Evolutionary conservation across 2,329 filamentous ascomycete species (phyloP), one percentile per base, ranked within the genome.

Genomic region (Clathrospora elynae): DNA sequence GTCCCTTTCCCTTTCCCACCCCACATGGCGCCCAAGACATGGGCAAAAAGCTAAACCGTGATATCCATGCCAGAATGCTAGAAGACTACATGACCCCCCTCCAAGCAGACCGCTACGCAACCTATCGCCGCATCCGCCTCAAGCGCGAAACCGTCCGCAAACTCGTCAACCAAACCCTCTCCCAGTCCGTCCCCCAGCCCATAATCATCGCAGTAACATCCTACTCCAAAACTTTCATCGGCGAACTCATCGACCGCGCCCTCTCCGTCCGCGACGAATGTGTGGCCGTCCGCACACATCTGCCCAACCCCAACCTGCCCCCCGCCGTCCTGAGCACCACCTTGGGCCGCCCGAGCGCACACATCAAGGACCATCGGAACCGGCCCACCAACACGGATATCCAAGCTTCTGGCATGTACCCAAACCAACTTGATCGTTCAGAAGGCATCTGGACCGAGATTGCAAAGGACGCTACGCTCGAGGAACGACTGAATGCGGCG

Each of bases 151-250:
- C 85, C 12, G 84, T 90, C 43, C 81, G 87, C 62, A 79, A 84
- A 79, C 81, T 91, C 48, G 85, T 90, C 64, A 92, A 91, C 61
- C 86, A 87, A 45, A 89, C 87, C 2, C 84, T 90, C 6, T 89
- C 86, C 0, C 88, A 91, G 65, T 90, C 86, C 2, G 87, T 89
- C 0, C 86, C 86, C 0, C 77, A 81, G 13, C 86, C 82, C 56
- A 85, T 90, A 35, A 84, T 88, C 49, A 83, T 86, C 14, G 85
- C 86, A n/a, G 85, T 91, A 61, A 85, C 84, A 34, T 83, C 85
- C 0, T 86, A 88, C 13, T 83, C 85, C 33, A 92, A 92, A 70
- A 78, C 88, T 48, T 90, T 88, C 64, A 80, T 87, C 3, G 87
- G 86, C 37, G 85, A 90, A 50, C 77, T 92, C 33, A 85, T 91